These are phyloP conservation scores for Clonostachys rosea DNA, from an alignment of 2,329 filamentous ascomycete species.

Conservation along the genomic window DNA sequence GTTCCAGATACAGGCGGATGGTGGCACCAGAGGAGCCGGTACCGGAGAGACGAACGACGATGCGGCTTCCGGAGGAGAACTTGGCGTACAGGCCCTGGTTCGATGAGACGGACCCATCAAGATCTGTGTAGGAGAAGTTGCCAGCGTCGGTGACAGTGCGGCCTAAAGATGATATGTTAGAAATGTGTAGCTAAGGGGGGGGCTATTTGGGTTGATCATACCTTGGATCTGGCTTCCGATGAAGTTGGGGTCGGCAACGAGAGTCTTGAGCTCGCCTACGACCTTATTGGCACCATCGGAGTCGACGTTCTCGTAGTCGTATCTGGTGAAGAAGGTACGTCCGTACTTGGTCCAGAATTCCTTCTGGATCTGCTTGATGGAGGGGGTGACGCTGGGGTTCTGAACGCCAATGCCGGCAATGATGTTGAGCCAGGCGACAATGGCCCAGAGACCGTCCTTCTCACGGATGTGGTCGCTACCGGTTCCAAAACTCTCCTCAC, in stretches of 20 bases:
- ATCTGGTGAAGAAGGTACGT: constrained; percentile 97
- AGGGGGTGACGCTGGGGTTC: constrained; percentile 74
- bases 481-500: constrained; percentile 96
- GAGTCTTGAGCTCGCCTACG: constrained; percentile 71
- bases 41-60: constrained; percentile 90
- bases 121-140: constrained; percentile 97
- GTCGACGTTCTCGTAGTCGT: constrained; percentile 96
- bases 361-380: constrained; percentile 92
- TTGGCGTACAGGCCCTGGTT: constrained; percentile 95
- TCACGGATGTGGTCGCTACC: constrained; percentile 98
- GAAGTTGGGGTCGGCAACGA: constrained; percentile 71
- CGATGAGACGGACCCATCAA: constrained; percentile 93
- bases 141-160: constrained; percentile 85
- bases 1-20: constrained; percentile 95
- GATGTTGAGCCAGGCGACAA: constrained; percentile 98
- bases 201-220: constrained; percentile 18
- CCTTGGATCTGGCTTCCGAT: constrained; percentile 78
- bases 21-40: constrained; percentile 94
- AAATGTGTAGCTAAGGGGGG: too few species aligned
- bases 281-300: constrained; percentile 88
- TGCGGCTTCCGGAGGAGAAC: constrained; percentile 91
- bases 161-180: constrained; percentile 25
- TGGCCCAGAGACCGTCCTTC: constrained; percentile 97
- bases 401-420: constrained; percentile 89
- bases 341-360: constrained; percentile 97